These are phyloP conservation scores for Hymenoscyphus occultus DNA, from an alignment of 2,329 filamentous ascomycete species.

Conservation along the genomic window DNA sequence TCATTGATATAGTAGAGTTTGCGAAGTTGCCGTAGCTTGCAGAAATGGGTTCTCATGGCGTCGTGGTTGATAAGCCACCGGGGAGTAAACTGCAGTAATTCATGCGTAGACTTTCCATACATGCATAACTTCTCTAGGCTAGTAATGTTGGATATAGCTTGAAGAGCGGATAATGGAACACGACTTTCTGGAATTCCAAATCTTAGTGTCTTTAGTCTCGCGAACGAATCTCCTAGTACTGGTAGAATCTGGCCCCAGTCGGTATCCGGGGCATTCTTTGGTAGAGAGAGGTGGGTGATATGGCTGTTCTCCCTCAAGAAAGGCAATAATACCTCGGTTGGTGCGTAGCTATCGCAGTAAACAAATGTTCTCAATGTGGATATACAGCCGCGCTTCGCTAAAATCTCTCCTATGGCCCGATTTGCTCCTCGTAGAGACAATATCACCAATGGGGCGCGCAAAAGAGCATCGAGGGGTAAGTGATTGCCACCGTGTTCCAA, in stretches of 20 bases:
- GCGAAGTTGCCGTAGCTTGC: neutral
- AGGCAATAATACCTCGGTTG: neutral
- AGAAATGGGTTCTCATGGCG: neutral
- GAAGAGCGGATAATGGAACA: neutral
- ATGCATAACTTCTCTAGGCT: neutral
- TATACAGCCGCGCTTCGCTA: neutral
- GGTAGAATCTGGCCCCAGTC: neutral
- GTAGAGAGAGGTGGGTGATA: neutral
- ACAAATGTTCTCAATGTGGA: neutral
- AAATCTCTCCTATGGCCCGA: neutral
- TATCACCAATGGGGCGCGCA: neutral
- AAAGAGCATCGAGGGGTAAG: neutral
- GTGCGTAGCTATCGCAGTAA: neutral
- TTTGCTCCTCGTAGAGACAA: neutral
- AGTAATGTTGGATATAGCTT: neutral
- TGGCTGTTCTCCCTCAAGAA: slow-evolving; percentile 1
- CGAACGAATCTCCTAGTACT: neutral
- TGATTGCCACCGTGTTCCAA: neutral
- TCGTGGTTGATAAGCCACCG: neutral
- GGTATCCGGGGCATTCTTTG: neutral
- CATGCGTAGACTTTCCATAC: neutral
- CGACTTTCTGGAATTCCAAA: neutral
- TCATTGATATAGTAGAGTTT: neutral
- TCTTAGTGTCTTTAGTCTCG: neutral
- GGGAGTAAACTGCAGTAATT: neutral